These are phyloP conservation scores for Hylodesmum podocarpum DNA, from an alignment of 306 rosid species.

Conservation along the genomic window DNA sequence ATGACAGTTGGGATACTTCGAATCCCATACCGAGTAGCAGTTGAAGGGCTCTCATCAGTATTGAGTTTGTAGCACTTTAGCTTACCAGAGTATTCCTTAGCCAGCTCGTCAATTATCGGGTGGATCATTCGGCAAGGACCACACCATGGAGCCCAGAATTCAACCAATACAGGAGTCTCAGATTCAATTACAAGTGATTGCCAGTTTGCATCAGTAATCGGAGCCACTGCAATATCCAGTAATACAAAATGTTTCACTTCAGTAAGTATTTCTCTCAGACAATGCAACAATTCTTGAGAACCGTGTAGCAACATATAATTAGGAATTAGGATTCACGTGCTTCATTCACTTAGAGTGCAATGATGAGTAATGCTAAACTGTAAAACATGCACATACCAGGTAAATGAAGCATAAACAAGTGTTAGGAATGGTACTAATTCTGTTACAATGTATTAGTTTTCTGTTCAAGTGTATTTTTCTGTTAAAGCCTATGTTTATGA, in stretches of 20 bases:
- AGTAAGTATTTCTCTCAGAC: neutral
- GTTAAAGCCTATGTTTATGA: too few relatives aligned
- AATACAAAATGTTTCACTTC: conserved; percentile 7
- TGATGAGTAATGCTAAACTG: neutral
- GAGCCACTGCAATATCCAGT: conserved; percentile 55
- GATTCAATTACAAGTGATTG: conserved; percentile 64
- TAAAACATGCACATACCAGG: neutral
- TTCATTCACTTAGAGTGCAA: neutral
- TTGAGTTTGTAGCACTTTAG: conserved; percentile 87
- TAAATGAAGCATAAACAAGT: neutral
- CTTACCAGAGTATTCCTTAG: conserved; percentile 68
- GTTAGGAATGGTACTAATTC: too few relatives aligned
- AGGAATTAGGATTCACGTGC: neutral
- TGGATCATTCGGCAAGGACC: conserved; percentile 99
- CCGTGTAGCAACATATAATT: neutral
- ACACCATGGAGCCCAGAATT: conserved; percentile 99
- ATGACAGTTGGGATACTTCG: conserved; percentile 90
- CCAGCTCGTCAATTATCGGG: conserved; percentile 73
- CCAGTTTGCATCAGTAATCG: conserved; percentile 67
- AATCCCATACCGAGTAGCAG: conserved; percentile 76
- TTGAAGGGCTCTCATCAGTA: conserved; percentile 65
- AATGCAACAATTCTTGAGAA: conserved; percentile 6
- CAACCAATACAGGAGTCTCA: conserved; percentile 69
- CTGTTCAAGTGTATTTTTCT: too few relatives aligned
- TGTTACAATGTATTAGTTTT: too few relatives aligned